These are phyloP conservation scores for Aspergillus tanneri DNA, from an alignment of 2,329 filamentous ascomycete species.

Conservation along the genomic window DNA sequence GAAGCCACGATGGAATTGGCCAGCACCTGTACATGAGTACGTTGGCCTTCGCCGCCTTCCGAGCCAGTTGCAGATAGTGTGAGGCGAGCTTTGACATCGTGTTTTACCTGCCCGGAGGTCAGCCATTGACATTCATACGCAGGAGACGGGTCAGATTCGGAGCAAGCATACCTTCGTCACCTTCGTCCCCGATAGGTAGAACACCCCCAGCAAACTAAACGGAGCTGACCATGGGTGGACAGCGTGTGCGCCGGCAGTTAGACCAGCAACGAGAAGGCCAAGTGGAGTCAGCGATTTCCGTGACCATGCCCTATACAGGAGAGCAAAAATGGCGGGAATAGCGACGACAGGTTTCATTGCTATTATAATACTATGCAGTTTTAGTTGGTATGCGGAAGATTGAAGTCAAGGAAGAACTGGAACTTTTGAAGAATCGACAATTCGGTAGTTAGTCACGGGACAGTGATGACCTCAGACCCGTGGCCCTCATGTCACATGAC, in stretches of 20 bases:
- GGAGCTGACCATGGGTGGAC: constrained; percentile 92
- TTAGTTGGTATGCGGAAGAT: too few species aligned
- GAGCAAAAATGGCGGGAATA: constrained; percentile 51
- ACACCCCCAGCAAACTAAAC: constrained; percentile 77
- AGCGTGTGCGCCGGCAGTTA: constrained; percentile 78
- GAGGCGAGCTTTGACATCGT: constrained; percentile 76
- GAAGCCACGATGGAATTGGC: constrained; percentile 83
- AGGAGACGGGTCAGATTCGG: neutral
- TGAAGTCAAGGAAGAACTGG: too few species aligned
- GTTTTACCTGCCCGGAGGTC: constrained; percentile 64
- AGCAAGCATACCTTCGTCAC: constrained; percentile 68
- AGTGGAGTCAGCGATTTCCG: constrained; percentile 75
- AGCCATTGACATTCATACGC: neutral
- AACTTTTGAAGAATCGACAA: too few species aligned
- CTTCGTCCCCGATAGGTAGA: constrained; percentile 81
- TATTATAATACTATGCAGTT: too few species aligned
- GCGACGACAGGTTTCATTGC: constrained; percentile 48
- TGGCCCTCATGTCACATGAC: too few species aligned
- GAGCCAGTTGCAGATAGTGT: constrained; percentile 74
- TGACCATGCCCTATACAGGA: constrained; percentile 67
- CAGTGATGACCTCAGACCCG: too few species aligned
- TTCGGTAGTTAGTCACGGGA: too few species aligned
- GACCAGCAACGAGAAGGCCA: constrained; percentile 68
- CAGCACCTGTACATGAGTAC: constrained; percentile 84
- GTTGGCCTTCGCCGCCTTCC: constrained; percentile 72